Conservation (phyloP, 2,329 filamentous ascomycete genomes). For the Pseudogymnoascus sp. region DNA sequence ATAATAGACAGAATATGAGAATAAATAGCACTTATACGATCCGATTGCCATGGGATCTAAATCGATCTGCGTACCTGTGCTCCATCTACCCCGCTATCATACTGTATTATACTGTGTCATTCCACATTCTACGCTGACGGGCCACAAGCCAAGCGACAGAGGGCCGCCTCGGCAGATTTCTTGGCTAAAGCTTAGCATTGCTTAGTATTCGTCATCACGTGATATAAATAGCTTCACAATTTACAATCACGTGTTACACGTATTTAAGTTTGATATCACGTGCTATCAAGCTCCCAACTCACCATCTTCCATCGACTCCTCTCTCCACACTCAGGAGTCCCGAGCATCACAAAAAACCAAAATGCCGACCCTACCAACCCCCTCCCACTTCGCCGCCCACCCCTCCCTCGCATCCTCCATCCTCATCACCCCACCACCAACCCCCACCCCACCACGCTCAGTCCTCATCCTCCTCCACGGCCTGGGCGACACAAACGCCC, state of each 20-base stretch:
- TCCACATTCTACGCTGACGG: not conserved
- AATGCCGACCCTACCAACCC: slow-evolving; percentile 27
- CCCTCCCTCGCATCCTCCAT: slow-evolving; percentile 23
- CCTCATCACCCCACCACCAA: slow-evolving; percentile 26
- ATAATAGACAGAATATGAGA: not conserved
- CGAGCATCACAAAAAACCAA: not conserved
- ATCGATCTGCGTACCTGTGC: not conserved
- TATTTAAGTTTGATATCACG: not conserved
- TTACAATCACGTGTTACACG: not conserved
- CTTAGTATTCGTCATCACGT: not conserved
- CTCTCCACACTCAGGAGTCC: not conserved
- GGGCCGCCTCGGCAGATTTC: not conserved
- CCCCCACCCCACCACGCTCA: slow-evolving; percentile 42
- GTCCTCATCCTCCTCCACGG: slow-evolving; percentile 61
- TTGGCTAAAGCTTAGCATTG: not conserved
- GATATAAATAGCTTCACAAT: not conserved
- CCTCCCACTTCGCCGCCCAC: slow-evolving; percentile 40
- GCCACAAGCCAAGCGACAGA: not conserved
- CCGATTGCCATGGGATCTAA: not conserved
- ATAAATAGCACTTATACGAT: not conserved
- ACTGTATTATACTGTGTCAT: not conserved
- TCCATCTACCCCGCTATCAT: not conserved
- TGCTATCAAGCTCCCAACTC: not conserved
- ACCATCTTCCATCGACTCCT: not conserved
- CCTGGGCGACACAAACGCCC: slow-evolving; percentile 52